phyloP scores from a whole-genome alignment of 202 grass and related monocot species.

The Tripidium arundinaceum region DNA sequence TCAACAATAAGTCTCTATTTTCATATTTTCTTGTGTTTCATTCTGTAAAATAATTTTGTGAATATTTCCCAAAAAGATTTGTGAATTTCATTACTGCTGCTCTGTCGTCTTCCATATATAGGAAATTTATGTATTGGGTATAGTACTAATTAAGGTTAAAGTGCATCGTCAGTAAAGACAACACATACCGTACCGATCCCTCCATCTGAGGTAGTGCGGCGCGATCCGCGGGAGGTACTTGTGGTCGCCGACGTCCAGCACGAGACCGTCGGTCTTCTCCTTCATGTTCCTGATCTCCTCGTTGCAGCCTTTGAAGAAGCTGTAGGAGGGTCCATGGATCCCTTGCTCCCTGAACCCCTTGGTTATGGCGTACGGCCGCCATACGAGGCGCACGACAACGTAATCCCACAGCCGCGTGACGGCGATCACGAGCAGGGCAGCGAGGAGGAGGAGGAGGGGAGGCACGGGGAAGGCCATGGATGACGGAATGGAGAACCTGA shows the following conservation, averaged over 20 bases:
- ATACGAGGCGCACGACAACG: slow-evolving; percentile 25
- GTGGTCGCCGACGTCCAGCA: slow-evolving; percentile 32
- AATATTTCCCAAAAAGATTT: too few relatives aligned
- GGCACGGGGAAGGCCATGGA: too few relatives aligned
- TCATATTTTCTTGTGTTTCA: too few relatives aligned
- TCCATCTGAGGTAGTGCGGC: slow-evolving; percentile 40
- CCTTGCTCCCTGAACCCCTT: slow-evolving; percentile 41
- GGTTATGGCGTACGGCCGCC: slow-evolving; percentile 39
- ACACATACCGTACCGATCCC: slow-evolving; percentile 42
- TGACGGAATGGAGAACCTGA: too few relatives aligned
- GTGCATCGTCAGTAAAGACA: too few relatives aligned
- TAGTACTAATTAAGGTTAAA: too few relatives aligned
- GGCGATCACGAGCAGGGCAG: slow-evolving; percentile 14
- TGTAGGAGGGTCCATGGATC: slow-evolving; percentile 42
- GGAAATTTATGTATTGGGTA: too few relatives aligned
- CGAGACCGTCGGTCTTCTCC: not conserved
- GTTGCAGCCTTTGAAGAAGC: slow-evolving; percentile 37
- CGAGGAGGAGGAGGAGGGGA: not conserved
- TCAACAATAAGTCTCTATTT: too few relatives aligned
- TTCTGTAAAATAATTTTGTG: too few relatives aligned
- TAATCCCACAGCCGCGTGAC: slow-evolving; percentile 22
- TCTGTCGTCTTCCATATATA: too few relatives aligned
- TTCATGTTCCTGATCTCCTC: slow-evolving; percentile 37
- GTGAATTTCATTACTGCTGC: too few relatives aligned
- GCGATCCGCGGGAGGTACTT: slow-evolving; percentile 33